Conservation (phyloP, 2,329 filamentous ascomycete genomes). For the Thielaviopsis ethacetica region DNA sequence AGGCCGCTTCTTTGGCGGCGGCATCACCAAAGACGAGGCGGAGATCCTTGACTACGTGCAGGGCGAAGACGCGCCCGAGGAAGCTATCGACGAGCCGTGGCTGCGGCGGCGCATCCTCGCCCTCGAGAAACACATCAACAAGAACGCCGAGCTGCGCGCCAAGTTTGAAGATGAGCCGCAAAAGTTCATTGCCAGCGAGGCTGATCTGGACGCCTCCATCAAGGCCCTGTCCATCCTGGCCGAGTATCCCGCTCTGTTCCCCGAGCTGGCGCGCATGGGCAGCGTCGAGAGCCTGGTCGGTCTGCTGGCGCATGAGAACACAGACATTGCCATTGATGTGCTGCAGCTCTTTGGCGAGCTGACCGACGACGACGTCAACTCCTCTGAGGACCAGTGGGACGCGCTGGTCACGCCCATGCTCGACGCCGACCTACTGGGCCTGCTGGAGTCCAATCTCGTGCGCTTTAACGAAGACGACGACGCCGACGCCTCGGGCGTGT, state of each 20-base stretch:
- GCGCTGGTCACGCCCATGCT: conserved; percentile 50
- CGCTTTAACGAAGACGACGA: conserved; percentile 60
- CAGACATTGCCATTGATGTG: conserved; percentile 83
- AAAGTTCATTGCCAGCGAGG: conserved; percentile 75
- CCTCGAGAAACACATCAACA: conserved; percentile 81
- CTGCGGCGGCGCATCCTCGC: conserved; percentile 62
- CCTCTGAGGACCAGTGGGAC: conserved; percentile 55
- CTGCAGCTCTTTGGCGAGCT: conserved; percentile 82
- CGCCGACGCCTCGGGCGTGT: conserved; percentile 69
- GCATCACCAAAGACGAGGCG: conserved; percentile 64
- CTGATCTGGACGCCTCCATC: conserved; percentile 76
- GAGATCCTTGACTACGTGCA: conserved; percentile 83
- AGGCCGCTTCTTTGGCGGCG: conserved; percentile 88
- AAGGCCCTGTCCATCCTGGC: conserved; percentile 73
- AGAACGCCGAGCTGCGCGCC: conserved; percentile 77
- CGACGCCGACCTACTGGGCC: conserved; percentile 48
- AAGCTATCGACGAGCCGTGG: conserved; percentile 75
- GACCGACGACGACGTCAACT: conserved; percentile 71
- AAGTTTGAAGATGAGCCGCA: conserved; percentile 66
- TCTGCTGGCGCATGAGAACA: conserved; percentile 85
- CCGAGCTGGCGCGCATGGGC: conserved; percentile 61
- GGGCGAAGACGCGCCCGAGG: conserved; percentile 30
- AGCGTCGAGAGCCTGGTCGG: conserved; percentile 60
- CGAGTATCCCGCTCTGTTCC: conserved; percentile 72
- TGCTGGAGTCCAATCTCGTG: conserved; percentile 62